These are phyloP conservation scores for Heteromeles arbutifolia DNA, from an alignment of 306 rosid species.

Conservation along the genomic window DNA sequence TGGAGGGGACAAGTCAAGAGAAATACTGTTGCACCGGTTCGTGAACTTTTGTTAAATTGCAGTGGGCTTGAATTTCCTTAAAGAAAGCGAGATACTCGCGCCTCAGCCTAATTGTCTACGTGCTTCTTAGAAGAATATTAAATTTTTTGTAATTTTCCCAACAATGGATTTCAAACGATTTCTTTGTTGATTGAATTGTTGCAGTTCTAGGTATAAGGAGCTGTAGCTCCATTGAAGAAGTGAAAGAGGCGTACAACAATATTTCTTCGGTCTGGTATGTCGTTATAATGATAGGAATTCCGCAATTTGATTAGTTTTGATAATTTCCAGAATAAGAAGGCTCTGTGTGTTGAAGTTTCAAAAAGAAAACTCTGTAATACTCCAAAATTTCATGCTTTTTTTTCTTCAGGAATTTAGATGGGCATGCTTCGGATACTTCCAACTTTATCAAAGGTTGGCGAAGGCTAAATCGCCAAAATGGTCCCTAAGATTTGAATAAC, in stretches of 20 bases:
- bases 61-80: too few relatives aligned
- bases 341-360: background rate
- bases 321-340: background rate
- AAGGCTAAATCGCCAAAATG: too few relatives aligned
- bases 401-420: constrained; percentile 49
- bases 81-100: too few relatives aligned
- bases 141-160: too few relatives aligned
- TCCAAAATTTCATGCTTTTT: background rate
- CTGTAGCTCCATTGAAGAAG: constrained; percentile 50
- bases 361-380: background rate
- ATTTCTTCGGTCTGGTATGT: constrained; percentile 51
- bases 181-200: background rate
- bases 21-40: too few relatives aligned
- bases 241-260: constrained; percentile 50
- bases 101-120: too few relatives aligned
- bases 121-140: too few relatives aligned
- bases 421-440: constrained; percentile 30
- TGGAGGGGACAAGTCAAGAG: too few relatives aligned
- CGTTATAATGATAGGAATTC: background rate
- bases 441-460: constrained; percentile 63
- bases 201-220: constrained; percentile 51
- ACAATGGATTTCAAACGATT: background rate
- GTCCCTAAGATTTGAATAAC: too few relatives aligned
- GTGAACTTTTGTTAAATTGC: too few relatives aligned
- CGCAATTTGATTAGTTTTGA: background rate